Evolutionary conservation across 2,329 filamentous ascomycete genomes (phyloP).

Genomic region (Fusarium nodosum): DNA sequence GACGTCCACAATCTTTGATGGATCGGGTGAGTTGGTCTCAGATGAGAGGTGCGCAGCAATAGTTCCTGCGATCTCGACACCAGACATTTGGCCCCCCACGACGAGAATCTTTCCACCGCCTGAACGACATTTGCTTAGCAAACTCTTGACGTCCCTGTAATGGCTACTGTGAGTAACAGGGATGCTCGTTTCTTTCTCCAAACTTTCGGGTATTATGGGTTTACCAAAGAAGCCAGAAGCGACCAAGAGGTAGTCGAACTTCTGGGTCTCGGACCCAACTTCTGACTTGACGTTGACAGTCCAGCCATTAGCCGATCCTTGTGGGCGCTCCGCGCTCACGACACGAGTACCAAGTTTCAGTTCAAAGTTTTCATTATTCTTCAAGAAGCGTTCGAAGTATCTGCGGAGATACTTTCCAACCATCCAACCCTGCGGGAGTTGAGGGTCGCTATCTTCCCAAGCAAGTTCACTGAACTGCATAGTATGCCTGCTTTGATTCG

Average conservation of each 20-base stretch:
- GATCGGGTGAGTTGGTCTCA: slow-evolving; percentile 65
- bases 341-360: slow-evolving; percentile 66
- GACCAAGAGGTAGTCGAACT: slow-evolving; percentile 79
- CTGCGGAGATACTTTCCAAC: slow-evolving; percentile 78
- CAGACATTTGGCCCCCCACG: slow-evolving; percentile 86
- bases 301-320: slow-evolving; percentile 59
- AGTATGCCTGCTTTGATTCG: slow-evolving; percentile 83
- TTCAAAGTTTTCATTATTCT: slow-evolving; percentile 55
- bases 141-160: slow-evolving; percentile 67
- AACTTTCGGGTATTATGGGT: slow-evolving; percentile 64
- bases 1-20: slow-evolving; percentile 57
- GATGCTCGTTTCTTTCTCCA: slow-evolving; percentile 55
- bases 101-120: slow-evolving; percentile 75
- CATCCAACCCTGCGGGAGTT: slow-evolving; percentile 83
- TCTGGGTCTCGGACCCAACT: slow-evolving; percentile 58
- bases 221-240: slow-evolving; percentile 82
- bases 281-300: slow-evolving; percentile 55
- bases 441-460: slow-evolving; percentile 72
- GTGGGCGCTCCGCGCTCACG: slow-evolving; percentile 55
- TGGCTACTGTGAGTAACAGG: slow-evolving; percentile 77
- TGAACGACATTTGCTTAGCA: slow-evolving; percentile 59
- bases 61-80: slow-evolving; percentile 80
- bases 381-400: slow-evolving; percentile 72
- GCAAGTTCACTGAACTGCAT: slow-evolving; percentile 79
- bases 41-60: slow-evolving; percentile 80